Evolutionary conservation across 345 rosid species (phyloP), one percentile per base, ranked within the genome.

Genomic region (Citrus reticulata): DNA sequence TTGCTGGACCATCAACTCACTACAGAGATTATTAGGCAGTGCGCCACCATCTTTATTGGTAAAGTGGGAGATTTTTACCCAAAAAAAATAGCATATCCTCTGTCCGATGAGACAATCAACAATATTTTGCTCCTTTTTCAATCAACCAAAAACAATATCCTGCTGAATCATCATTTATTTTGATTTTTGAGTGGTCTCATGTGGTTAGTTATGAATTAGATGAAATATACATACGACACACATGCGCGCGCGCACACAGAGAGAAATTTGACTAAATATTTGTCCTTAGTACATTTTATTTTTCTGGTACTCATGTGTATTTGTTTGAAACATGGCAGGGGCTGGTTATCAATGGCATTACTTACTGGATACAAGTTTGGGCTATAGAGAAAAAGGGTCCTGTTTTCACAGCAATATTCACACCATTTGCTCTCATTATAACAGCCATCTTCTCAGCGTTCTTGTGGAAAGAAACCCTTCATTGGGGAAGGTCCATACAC

Each of bases 361-460:
- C 94, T 24, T 93, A 92, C 81, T 93, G 97, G 93, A 73, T 95
- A 42, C 98, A 93, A 95, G 89, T 91, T 4, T 93, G 98, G 98
- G 84, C 87, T 0, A 89, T 92, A 75, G 91, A 93, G 87, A 91
- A 90, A 89, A 95, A 87, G 84, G 97, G 98, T 4, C 97, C 98
- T 20, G 94, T 95, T 63, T 95, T 92, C 84, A 85, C 90, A 5
- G 86, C 98, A 63, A 86, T 86, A 71, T 95, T 91, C 84, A 90
- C 97, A 78, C 98, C 98, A 34, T 70, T 93, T 22, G 90, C 98
- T 20, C 97, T 95, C 30, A 86, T 92, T 16, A 84, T 95, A 17
- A 89, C 98, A 1, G 91, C 91, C 70, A 70, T 90, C 67, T 76
- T 86, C 89, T 93, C 98, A 22, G 86, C 88, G 61, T 57, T 93